Percentiles rank a stretch among this genome's conserved stretches.
Evolutionary conservation across 352 stramenopile species (phyloP).

Genomic region (Pythium diclinum): DNA sequence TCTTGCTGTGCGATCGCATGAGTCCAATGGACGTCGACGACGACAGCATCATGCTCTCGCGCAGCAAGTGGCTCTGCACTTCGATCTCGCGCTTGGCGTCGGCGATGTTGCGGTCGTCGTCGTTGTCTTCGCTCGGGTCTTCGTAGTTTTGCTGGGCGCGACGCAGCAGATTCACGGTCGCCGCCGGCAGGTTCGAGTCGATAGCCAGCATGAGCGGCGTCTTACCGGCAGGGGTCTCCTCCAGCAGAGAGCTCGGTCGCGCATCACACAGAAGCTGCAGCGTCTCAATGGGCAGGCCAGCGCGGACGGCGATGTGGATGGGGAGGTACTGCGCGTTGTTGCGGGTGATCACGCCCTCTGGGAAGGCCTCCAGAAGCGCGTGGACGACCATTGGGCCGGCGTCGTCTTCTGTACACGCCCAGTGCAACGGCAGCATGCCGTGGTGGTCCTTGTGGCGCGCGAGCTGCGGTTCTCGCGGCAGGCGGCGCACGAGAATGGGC

Average conservation of each 20-base stretch:
- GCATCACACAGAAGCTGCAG: constrained; percentile 61
- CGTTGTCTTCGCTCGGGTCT: constrained; percentile 43
- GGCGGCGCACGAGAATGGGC: constrained; percentile 53
- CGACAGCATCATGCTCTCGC: constrained; percentile 62
- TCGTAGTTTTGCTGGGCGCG: constrained; percentile 69
- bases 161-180: constrained; percentile 59
- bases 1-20: constrained; percentile 25
- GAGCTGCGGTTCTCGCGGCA: constrained; percentile 59
- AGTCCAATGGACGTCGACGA: constrained; percentile 30
- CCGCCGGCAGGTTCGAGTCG: constrained; percentile 45
- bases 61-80: constrained; percentile 70
- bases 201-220: constrained; percentile 62
- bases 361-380: constrained; percentile 67
- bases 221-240: constrained; percentile 70
- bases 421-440: constrained; percentile 82
- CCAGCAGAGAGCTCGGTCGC: constrained; percentile 61
- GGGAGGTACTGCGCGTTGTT: constrained; percentile 84
- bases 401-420: constrained; percentile 80
- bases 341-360: constrained; percentile 67
- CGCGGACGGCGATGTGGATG: constrained; percentile 79
- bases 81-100: constrained; percentile 72
- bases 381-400: constrained; percentile 55
- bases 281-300: constrained; percentile 44
- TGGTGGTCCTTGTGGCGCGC: constrained; percentile 79
- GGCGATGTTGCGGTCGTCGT: constrained; percentile 64